Evolutionary conservation across 371 early-diverging fungal species (phyloP).

Genomic region (Mortierella sp.): DNA sequence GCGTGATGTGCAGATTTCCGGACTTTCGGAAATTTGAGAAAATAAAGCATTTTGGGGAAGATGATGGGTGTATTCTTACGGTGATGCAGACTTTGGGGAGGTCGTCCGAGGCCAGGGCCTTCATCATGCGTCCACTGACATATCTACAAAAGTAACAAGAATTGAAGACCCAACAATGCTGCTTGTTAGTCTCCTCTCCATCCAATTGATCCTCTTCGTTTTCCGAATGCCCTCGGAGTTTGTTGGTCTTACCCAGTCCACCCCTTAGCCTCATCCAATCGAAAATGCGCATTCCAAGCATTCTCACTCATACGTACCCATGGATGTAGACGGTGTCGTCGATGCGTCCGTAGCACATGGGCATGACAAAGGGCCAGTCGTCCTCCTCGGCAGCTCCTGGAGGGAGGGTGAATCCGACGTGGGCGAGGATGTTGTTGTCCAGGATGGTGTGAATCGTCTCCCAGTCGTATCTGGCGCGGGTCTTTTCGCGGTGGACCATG

Average conservation of each 20-base stretch:
- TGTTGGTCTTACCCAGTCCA: too few relatives aligned
- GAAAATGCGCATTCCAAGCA: background rate
- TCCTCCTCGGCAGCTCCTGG: conserved; percentile 57
- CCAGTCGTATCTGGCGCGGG: conserved; percentile 58
- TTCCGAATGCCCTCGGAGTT: too few relatives aligned
- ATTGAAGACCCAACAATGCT: too few relatives aligned
- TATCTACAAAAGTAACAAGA: conserved; percentile 15
- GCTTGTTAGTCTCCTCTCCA: too few relatives aligned
- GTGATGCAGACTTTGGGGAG: conserved; percentile 57
- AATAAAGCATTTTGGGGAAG: background rate
- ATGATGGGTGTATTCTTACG: conserved; percentile 21
- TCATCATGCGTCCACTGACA: conserved; percentile 61
- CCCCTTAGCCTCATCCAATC: too few relatives aligned
- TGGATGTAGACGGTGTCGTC: conserved; percentile 60
- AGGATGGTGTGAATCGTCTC: conserved; percentile 52
- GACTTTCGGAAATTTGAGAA: background rate
- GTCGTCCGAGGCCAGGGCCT: conserved; percentile 48
- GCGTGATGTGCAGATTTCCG: background rate
- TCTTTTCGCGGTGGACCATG: conserved; percentile 47
- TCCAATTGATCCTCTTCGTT: background rate
- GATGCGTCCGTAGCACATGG: conserved; percentile 61
- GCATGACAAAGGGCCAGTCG: conserved; percentile 63
- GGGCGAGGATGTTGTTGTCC: conserved; percentile 58
- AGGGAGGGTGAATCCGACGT: conserved; percentile 61
- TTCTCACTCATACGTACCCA: conserved; percentile 30